Conservation (phyloP, 2,329 filamentous ascomycete species). For the Cryphonectria japonica region DNA sequence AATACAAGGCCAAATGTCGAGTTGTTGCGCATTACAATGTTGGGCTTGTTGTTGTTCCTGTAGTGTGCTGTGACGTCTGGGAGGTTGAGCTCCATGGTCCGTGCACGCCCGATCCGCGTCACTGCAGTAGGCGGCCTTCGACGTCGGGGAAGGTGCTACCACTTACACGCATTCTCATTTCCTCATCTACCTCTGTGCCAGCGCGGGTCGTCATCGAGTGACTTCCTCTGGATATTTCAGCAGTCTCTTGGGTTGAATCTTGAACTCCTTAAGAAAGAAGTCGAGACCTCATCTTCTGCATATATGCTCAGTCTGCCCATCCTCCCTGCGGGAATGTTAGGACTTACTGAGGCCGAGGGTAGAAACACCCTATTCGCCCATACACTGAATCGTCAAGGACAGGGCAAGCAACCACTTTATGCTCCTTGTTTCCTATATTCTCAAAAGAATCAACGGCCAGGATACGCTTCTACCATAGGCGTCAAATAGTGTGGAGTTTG, state of each 20-base stretch:
- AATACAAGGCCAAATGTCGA: background rate
- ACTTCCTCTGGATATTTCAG: background rate
- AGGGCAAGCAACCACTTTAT: too few species aligned
- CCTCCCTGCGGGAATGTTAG: background rate
- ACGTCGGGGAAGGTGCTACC: background rate
- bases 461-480: too few species aligned
- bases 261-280: background rate
- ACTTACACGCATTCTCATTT: constrained; percentile 5
- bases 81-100: constrained; percentile 6
- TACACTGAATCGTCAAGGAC: too few species aligned
- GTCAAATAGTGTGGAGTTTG: too few species aligned
- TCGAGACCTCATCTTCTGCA: background rate
- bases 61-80: background rate
- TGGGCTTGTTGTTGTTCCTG: background rate
- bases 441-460: too few species aligned
- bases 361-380: background rate
- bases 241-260: background rate
- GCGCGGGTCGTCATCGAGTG: background rate
- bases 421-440: too few species aligned
- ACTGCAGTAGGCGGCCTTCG: background rate
- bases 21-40: background rate
- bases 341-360: background rate
- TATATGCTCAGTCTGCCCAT: background rate
- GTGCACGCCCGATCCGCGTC: background rate
- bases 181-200: background rate